Conservation (phyloP, 2,329 filamentous ascomycete species). For the Colletotrichum brevisporum region DNA sequence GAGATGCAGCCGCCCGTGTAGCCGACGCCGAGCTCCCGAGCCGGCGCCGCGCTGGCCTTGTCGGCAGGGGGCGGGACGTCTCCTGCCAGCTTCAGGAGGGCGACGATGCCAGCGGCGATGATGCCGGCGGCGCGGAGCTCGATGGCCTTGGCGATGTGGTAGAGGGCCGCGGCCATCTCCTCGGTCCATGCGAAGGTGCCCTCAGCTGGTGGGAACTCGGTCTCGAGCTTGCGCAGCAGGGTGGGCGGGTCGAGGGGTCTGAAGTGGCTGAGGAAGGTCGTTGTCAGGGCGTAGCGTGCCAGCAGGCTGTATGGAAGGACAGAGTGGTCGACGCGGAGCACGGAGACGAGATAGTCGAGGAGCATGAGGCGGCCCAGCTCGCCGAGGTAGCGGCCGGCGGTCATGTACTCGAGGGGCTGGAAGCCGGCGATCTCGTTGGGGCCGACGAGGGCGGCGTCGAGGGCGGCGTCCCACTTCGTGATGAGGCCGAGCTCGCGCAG, state of each 20-base stretch:
- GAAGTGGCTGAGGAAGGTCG: constrained; percentile 80
- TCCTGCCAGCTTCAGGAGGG: constrained; percentile 76
- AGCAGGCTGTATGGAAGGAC: constrained; percentile 68
- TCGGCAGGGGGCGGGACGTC: constrained; percentile 69
- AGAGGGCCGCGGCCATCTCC: constrained; percentile 70
- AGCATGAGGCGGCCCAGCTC: constrained; percentile 81
- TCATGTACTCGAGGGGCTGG: constrained; percentile 89
- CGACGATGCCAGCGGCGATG: constrained; percentile 80
- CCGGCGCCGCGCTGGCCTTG: constrained; percentile 40
- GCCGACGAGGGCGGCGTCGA: constrained; percentile 76
- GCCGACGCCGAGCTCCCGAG: constrained; percentile 77
- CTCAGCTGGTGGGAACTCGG: constrained; percentile 64
- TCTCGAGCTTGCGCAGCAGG: constrained; percentile 63
- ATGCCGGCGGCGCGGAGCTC: constrained; percentile 81
- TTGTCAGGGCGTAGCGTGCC: constrained; percentile 75
- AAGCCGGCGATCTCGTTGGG: constrained; percentile 81
- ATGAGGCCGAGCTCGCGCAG: constrained; percentile 74
- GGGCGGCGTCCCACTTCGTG: constrained; percentile 77
- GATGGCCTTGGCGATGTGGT: constrained; percentile 78
- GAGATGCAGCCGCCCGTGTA: constrained; percentile 86
- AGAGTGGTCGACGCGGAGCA: constrained; percentile 55
- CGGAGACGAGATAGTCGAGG: constrained; percentile 71
- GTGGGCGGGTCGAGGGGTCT: constrained; percentile 51
- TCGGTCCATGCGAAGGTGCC: constrained; percentile 74
- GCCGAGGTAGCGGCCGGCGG: constrained; percentile 81